Evolutionary conservation across 805 yeast genomes (phyloP).

Genomic region (Pichia scutulata): DNA sequence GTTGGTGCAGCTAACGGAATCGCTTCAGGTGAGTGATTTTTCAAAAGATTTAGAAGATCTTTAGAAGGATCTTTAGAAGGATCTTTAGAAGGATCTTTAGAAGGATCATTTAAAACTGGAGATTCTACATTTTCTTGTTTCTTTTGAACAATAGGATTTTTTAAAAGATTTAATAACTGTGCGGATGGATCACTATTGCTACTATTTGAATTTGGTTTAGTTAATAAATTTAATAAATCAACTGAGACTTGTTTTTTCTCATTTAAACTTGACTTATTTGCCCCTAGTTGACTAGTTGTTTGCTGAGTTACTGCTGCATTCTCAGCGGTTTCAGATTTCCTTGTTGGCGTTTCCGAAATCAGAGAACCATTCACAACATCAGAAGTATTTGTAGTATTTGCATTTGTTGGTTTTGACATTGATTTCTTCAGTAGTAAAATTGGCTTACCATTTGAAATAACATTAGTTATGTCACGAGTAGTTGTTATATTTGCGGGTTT

Average conservation of each 20-base stretch:
- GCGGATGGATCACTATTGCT: constrained; percentile 6
- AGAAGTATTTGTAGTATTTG: not conserved
- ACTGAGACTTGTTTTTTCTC: not conserved
- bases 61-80: constrained; percentile 3
- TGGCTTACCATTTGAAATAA: constrained; percentile 4
- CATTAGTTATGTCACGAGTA: constrained; percentile 1
- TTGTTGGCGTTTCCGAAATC: no score
- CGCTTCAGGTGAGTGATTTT: not conserved
- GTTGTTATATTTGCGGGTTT: constrained; percentile 13
- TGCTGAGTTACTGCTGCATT: not conserved
- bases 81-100: constrained; percentile 1
- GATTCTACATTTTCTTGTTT: not conserved
- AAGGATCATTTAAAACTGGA: not conserved
- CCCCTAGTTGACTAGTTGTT: not conserved
- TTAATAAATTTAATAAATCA: constrained; percentile 1
- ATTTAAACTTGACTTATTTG: not conserved
- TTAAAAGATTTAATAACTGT: constrained; percentile 8
- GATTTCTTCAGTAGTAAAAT: constrained; percentile 10
- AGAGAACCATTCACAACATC: not conserved
- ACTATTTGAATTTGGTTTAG: not conserved
- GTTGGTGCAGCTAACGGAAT: not conserved
- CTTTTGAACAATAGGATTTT: not conserved
- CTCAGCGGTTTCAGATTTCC: not conserved
- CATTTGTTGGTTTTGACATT: not conserved
- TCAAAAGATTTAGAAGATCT: constrained; percentile 6